Base-by-base conservation (phyloP, 805 yeast genomes). In the Candida sphagnicola region DNA sequence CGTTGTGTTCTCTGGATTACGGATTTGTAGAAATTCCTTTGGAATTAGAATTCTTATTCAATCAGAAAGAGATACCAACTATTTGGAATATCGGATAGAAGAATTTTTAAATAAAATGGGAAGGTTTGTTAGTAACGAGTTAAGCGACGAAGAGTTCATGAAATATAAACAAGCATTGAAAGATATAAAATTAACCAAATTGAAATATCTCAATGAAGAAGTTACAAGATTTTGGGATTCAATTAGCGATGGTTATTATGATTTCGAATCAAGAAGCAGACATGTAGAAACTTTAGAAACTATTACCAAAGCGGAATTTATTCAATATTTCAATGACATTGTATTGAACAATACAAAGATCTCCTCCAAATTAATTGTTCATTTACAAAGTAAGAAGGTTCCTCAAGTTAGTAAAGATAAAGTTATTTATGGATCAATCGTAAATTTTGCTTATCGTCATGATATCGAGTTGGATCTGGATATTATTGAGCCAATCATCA, bases 161-260 rank as follows among this genome's bases (percentile, higher is more conserved):
- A 78, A 78, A 48, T 85, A 83, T 58, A 82, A 85, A 39, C 74
- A 72, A 37, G 84, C 95, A 1, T 71, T 90, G 42, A 64, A 80
- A 38, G 72, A 74, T 40, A 77, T 77, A 57, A 79, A 86, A 48
- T 61, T 77, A 30, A 85, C 85, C 51, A 85, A 84, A 50, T 70
- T 76, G 50, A 87, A 86, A 62, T 89, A 88, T 49, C 68, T 90
- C 61, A 65, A 68, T 39, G 96, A 91, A 56, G 98, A 93, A 61
- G 71, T 77, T 35, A 54, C 65, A 8, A 67, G 81, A 49, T 82
- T 77, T 57, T 80, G 88, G 77, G 68, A 74, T 38, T 71, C 78
- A 11, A 83, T 93, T 41, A 75, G 77, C 21, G 71, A 78, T 40
- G 96, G 96, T 4, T 84, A 69, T 59, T 90, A 84, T 54, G 87